A percentile compares a stretch with the other conserved stretches of the same genome.
Evolutionary conservation across 2,329 filamentous ascomycete species (phyloP).

Genomic region (Tolypocladium album): DNA sequence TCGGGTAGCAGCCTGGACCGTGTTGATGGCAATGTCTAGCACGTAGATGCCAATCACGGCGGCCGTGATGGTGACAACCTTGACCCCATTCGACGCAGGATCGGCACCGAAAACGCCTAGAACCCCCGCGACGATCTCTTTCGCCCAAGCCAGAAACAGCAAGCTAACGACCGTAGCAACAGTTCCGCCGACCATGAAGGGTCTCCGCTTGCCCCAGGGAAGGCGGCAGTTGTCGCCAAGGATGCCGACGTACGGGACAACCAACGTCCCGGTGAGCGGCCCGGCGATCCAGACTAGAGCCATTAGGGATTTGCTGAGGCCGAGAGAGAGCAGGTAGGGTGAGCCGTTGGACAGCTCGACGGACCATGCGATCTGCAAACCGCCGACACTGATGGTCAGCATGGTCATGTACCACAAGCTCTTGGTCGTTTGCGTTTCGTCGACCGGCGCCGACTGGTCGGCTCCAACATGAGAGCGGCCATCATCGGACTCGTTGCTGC

Average conservation of each 20-base stretch:
- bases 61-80: slow-evolving; percentile 57
- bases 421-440: slow-evolving; percentile 52
- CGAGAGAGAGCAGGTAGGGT: slow-evolving; percentile 68
- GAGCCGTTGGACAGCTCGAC: slow-evolving; percentile 92
- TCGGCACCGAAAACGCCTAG: slow-evolving; percentile 62
- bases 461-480: not conserved
- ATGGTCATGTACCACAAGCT: slow-evolving; percentile 78
- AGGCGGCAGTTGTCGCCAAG: slow-evolving; percentile 68
- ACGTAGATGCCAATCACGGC: slow-evolving; percentile 84
- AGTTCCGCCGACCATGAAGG: slow-evolving; percentile 67
- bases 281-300: slow-evolving; percentile 79
- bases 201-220: slow-evolving; percentile 67
- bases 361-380: slow-evolving; percentile 89
- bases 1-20: slow-evolving; percentile 85
- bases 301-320: slow-evolving; percentile 73
- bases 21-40: slow-evolving; percentile 91
- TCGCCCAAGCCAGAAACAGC: slow-evolving; percentile 62
- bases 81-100: slow-evolving; percentile 52
- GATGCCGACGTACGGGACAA: slow-evolving; percentile 77
- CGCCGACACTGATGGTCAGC: slow-evolving; percentile 77
- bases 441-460: slow-evolving; percentile 3
- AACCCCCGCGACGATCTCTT: slow-evolving; percentile 58
- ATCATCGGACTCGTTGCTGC: not conserved
- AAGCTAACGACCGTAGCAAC: slow-evolving; percentile 56
- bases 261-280: slow-evolving; percentile 65